phyloP scores from a whole-genome alignment of 1,284 basidiomycete species.

The Laetiporus sulphureus region DNA sequence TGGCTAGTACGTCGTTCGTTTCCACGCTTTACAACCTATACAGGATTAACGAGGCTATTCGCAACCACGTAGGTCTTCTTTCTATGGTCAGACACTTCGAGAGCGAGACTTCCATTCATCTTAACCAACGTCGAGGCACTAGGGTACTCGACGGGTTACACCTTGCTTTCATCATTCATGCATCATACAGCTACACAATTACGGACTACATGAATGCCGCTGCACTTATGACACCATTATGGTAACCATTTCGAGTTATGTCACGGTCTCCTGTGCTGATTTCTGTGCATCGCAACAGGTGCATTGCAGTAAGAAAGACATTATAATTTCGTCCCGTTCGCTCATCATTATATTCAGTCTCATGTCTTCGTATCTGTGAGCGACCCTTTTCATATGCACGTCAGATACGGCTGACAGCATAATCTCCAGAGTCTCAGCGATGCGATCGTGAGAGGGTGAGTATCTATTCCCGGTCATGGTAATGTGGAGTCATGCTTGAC shows the following conservation, averaged over 20 bases:
- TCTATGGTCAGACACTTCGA: too few species aligned
- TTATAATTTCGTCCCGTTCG: neutral
- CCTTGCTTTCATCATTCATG: conserved; percentile 3
- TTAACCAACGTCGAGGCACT: too few species aligned
- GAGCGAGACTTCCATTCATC: too few species aligned
- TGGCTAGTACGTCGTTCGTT: too few species aligned
- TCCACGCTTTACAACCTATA: too few species aligned
- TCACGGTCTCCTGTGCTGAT: too few species aligned
- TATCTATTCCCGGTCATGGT: neutral
- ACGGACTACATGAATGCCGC: neutral
- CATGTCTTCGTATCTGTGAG: neutral
- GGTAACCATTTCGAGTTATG: neutral
- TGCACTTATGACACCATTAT: neutral
- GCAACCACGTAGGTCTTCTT: too few species aligned
- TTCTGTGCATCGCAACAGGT: too few species aligned
- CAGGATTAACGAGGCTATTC: too few species aligned
- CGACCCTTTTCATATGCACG: neutral
- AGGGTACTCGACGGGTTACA: conserved; percentile 7
- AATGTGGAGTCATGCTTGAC: too few species aligned
- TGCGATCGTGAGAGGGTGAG: neutral
- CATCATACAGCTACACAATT: conserved; percentile 1
- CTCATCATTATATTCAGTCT: neutral
- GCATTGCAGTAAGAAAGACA: neutral
- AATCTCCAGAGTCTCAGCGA: neutral
- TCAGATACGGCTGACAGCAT: too few species aligned